phyloP scores from a whole-genome alignment of 441 rosid genomes.

The Erodium texanum region DNA sequence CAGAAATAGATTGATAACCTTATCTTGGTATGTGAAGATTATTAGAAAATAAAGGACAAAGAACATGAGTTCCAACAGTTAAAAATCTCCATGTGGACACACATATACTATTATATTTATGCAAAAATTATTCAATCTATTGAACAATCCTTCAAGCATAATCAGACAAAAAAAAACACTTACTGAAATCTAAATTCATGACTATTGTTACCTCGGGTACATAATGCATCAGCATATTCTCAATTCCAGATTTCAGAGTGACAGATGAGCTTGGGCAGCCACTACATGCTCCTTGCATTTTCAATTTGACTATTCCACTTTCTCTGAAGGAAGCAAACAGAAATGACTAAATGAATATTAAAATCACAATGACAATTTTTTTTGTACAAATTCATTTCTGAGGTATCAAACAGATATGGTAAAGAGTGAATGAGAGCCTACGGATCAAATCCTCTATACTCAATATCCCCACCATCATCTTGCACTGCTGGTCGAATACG shows the following conservation, averaged over 20 bases:
- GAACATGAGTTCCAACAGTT: not conserved
- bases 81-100: not conserved
- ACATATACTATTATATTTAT: not conserved
- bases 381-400: not conserved
- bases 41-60: not conserved
- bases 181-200: not conserved
- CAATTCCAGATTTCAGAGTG: constrained; percentile 92
- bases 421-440: constrained; percentile 30
- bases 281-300: constrained; percentile 98
- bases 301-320: constrained; percentile 79
- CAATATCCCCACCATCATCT: constrained; percentile 97
- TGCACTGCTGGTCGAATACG: constrained; percentile 96
- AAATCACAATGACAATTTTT: not conserved
- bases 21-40: no score
- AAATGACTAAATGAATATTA: not conserved
- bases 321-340: constrained; percentile 40
- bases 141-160: not conserved
- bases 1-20: not conserved
- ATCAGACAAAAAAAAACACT: not conserved
- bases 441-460: constrained; percentile 74
- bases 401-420: not conserved
- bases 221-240: constrained; percentile 97
- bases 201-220: constrained; percentile 65
- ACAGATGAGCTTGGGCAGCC: constrained; percentile 98
- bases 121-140: not conserved